phyloP scores from a whole-genome alignment of 2,329 filamentous ascomycete genomes.

The Fusarium citri region DNA sequence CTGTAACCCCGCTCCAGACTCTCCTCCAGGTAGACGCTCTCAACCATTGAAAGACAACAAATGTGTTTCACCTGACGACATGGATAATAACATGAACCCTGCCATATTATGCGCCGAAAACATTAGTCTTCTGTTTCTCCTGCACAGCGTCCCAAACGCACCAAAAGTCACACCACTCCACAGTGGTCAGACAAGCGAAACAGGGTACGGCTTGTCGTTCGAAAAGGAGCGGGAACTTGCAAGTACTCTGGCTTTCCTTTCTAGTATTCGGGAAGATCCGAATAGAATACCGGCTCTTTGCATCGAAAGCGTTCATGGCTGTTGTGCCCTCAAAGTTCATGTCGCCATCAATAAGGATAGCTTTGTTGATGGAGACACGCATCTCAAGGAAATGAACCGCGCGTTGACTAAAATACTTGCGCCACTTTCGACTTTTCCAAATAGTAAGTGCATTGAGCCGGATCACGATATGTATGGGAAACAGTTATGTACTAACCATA shows the following conservation, averaged over 20 bases:
- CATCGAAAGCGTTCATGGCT: background rate
- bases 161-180: background rate
- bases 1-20: background rate
- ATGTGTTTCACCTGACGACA: background rate
- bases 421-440: background rate
- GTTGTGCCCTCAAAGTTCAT: background rate
- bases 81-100: background rate
- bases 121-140: background rate
- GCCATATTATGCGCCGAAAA: background rate
- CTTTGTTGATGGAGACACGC: background rate
- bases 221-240: background rate
- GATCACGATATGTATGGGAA: accelerated
- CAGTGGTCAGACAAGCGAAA: background rate
- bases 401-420: background rate
- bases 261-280: background rate
- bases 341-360: background rate
- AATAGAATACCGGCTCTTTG: background rate
- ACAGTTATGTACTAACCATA: background rate
- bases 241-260: background rate
- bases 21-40: background rate
- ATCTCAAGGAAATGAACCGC: background rate
- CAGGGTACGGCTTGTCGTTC: background rate
- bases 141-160: background rate
- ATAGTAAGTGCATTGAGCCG: background rate
- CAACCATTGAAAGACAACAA: background rate